A percentile compares a stretch with the other conserved stretches of the same genome.
Evolutionary conservation across 2,329 filamentous ascomycete species (phyloP).

Genomic region (Blastomyces emzantsi): DNA sequence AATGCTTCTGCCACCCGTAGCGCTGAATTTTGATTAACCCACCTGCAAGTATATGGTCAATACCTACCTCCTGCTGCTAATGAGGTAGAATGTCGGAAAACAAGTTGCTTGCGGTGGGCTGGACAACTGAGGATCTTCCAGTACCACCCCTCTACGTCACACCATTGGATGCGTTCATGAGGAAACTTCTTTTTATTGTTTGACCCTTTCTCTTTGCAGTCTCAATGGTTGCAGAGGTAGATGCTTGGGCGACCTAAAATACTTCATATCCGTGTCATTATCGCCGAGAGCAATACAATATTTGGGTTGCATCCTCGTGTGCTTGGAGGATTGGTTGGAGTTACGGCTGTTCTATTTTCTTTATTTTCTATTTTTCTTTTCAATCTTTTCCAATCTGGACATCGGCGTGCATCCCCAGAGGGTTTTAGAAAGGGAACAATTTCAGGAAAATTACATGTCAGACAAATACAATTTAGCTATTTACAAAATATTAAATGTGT

Average conservation of each 20-base stretch:
- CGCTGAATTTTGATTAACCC: background rate
- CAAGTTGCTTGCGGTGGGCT: background rate
- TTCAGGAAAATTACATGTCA: background rate
- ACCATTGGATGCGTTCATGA: background rate
- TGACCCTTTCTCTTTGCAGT: background rate
- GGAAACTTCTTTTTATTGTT: too few relatives aligned
- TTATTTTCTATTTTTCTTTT: background rate
- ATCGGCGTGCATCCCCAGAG: background rate
- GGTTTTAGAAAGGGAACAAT: background rate
- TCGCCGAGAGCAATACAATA: background rate
- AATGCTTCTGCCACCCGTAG: background rate
- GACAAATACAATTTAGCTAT: background rate
- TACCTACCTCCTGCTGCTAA: background rate
- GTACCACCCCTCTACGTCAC: background rate
- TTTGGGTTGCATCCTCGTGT: background rate
- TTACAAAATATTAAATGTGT: too few relatives aligned
- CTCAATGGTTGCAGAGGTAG: background rate
- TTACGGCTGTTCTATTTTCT: background rate
- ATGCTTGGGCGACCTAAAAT: background rate
- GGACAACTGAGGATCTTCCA: background rate
- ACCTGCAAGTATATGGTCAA: background rate
- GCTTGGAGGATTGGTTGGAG: background rate
- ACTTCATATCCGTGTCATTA: background rate
- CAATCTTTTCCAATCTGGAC: background rate
- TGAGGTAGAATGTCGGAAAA: background rate